phyloP scores from a whole-genome alignment of 495 filamentous ascomycete species.

The Penicillium simplicissimum region DNA sequence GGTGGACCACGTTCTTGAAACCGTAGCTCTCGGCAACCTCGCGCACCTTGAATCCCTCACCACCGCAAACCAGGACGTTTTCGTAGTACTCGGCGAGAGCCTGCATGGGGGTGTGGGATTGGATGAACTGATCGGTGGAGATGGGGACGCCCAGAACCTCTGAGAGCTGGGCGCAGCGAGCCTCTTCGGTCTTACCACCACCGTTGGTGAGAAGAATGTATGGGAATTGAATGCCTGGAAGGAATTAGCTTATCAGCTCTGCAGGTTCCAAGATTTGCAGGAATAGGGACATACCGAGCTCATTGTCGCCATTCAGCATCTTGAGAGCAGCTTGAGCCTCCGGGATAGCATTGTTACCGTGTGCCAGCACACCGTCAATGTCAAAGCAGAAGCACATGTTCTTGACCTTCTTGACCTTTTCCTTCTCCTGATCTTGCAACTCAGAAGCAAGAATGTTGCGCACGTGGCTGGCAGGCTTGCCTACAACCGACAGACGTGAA shows the following conservation, averaged over 20 bases:
- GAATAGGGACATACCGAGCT: constrained; percentile 49
- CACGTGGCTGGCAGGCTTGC: constrained; percentile 47
- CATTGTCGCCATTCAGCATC: constrained; percentile 81
- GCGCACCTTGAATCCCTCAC: constrained; percentile 86
- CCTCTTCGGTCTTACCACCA: constrained; percentile 84
- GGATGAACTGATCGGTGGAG: constrained; percentile 86
- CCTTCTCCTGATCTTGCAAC: constrained; percentile 66
- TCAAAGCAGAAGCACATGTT: constrained; percentile 88
- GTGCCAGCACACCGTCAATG: constrained; percentile 86
- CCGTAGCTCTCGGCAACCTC: constrained; percentile 83
- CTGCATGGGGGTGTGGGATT: constrained; percentile 91
- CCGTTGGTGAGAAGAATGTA: constrained; percentile 95
- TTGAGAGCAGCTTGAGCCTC: constrained; percentile 81
- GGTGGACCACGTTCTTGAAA: constrained; percentile 84
- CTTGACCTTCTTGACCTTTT: constrained; percentile 64
- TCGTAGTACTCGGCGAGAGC: constrained; percentile 81
- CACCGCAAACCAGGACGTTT: constrained; percentile 85
- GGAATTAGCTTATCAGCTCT: background rate
- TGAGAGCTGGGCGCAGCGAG: constrained; percentile 76
- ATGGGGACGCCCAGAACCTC: constrained; percentile 71
- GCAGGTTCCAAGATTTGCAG: background rate
- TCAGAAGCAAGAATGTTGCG: constrained; percentile 73
- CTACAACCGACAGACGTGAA: constrained; percentile 54
- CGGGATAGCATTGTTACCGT: constrained; percentile 76
- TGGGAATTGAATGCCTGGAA: constrained; percentile 67